Evolutionary conservation across 768 basidiomycete genomes (phyloP).

Genomic region (Tylopilus vinaceipallidus): DNA sequence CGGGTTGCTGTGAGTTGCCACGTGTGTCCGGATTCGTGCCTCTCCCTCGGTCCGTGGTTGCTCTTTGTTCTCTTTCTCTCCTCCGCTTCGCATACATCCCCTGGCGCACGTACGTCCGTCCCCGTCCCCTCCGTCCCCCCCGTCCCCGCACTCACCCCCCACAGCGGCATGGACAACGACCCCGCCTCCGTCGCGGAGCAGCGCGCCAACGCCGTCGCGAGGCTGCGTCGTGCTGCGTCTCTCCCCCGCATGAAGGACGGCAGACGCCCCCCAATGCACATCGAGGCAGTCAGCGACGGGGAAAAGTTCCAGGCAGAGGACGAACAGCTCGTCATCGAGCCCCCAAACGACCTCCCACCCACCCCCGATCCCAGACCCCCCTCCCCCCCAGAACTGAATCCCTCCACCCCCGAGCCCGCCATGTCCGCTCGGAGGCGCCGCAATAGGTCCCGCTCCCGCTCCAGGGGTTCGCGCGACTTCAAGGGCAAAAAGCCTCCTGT

Average conservation of each 20-base stretch:
- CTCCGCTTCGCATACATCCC: too few relatives aligned
- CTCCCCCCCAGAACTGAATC: slow-evolving; percentile 28
- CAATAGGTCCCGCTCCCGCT: slow-evolving; percentile 64
- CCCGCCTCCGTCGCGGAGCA: slow-evolving; percentile 61
- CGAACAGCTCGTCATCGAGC: slow-evolving; percentile 16
- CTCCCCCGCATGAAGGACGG: slow-evolving; percentile 91
- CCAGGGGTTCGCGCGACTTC: slow-evolving; percentile 66
- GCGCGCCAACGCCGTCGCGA: slow-evolving; percentile 84
- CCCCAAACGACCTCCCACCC: slow-evolving; percentile 4
- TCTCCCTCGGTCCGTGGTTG: slow-evolving; percentile 9
- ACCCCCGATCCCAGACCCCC: slow-evolving; percentile 25
- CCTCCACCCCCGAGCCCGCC: slow-evolving; percentile 42
- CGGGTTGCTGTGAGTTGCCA: slow-evolving; percentile 8
- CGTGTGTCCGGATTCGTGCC: slow-evolving; percentile 15
- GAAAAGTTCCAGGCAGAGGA: slow-evolving; percentile 54
- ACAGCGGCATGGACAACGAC: slow-evolving; percentile 38
- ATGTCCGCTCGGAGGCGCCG: slow-evolving; percentile 56
- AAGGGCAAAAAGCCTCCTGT: slow-evolving; percentile 56
- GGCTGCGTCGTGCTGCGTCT: slow-evolving; percentile 88
- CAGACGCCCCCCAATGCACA: slow-evolving; percentile 81
- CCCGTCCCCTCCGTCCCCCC: neutral
- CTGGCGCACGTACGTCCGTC: slow-evolving; percentile 14
- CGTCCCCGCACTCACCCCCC: neutral
- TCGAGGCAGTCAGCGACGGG: slow-evolving; percentile 79
- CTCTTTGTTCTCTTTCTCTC: neutral